Percentiles rank a stretch among this genome's conserved stretches.
phyloP scores from a whole-genome alignment of 75 land plant genomes.

The Gnetum montanum region DNA sequence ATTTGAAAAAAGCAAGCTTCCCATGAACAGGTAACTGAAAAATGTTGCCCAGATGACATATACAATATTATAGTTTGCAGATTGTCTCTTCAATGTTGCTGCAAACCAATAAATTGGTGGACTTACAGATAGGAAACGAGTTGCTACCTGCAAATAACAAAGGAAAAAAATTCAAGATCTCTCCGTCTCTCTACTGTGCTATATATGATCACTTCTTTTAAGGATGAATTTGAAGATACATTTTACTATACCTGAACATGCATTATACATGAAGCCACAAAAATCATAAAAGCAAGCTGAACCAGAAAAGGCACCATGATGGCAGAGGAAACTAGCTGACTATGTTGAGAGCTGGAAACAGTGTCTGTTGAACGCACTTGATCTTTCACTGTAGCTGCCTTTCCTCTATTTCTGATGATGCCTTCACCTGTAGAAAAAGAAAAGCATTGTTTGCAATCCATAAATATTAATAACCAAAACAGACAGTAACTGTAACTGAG shows the following conservation, averaged over 20 bases:
- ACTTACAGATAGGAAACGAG: constrained; percentile 74
- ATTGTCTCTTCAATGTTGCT: constrained; percentile 24
- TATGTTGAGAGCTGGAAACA: constrained; percentile 1
- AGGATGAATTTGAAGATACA: background rate
- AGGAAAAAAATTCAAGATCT: background rate
- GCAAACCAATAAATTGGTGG: constrained; percentile 84
- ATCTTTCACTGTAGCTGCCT: too few relatives aligned
- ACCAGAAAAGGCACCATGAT: constrained; percentile 53
- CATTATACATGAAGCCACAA: constrained; percentile 73
- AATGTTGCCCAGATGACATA: constrained; percentile 56
- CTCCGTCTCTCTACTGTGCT: too few relatives aligned
- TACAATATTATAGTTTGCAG: constrained; percentile 17
- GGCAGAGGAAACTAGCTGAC: constrained; percentile 31
- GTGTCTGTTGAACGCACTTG: too few relatives aligned
- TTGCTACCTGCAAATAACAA: constrained; percentile 49
- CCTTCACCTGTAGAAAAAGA: too few relatives aligned
- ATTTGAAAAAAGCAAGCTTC: constrained; percentile 74
- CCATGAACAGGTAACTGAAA: constrained; percentile 53
- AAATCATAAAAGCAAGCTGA: constrained; percentile 67
- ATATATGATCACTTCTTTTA: background rate
- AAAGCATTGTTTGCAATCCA: too few relatives aligned
- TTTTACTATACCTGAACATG: constrained; percentile 75
- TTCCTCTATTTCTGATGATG: too few relatives aligned
- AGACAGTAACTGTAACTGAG: too few relatives aligned
- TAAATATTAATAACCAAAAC: too few relatives aligned